Base-by-base conservation (phyloP, 352 stramenopile genomes). In the Phytopythium boreale region DNA sequence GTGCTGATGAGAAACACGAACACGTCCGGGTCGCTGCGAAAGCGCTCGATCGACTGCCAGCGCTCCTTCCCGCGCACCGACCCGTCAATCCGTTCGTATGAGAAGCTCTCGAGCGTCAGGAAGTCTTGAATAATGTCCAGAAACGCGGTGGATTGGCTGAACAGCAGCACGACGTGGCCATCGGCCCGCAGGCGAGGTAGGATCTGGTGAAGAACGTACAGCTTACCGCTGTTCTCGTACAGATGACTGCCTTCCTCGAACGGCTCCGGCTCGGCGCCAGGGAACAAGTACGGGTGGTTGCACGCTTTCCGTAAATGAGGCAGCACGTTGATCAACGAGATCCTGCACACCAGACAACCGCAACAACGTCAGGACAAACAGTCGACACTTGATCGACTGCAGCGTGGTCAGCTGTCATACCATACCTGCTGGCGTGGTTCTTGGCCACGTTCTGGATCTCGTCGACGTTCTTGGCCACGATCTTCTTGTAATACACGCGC, bases 321-420 rank as follows among this genome's bases (percentile, higher is more conserved):
- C 20, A 98, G 84, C 65, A 99, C 90, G 74, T 99, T 99, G 52
- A 98, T 97, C 57, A 99, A 79, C 56, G 87, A 78, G 34, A 91
- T 62, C 56, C 80, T 89, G 36, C 37, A 59, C 7, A 6, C 11
- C 27, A 11, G 8, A 41, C 43, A 7, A 27, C 41, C 4, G 24
- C 19, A 8, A 8, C 20, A 50, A 26, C 43, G n/a, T 50, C 43
- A 26, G 19, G 22, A 50, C 2, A 27, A 46, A 46, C 17, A 8
- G 4, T n/a, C 14, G 11, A 17, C 11, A 5, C n/a, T 17, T 29
- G n/a, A 29, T 29, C 9, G 4, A 17, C 11, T 51, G 46, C 22
- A 19, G 46, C 9, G 7, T 34, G 29, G n/a, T n/a, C n/a, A n/a
- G n/a, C n/a, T n/a, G n/a, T n/a, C n/a, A 34, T 34, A 34, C n/a